phyloP scores from a whole-genome alignment of 495 filamentous ascomycete genomes.

The Neurospora sp. region DNA sequence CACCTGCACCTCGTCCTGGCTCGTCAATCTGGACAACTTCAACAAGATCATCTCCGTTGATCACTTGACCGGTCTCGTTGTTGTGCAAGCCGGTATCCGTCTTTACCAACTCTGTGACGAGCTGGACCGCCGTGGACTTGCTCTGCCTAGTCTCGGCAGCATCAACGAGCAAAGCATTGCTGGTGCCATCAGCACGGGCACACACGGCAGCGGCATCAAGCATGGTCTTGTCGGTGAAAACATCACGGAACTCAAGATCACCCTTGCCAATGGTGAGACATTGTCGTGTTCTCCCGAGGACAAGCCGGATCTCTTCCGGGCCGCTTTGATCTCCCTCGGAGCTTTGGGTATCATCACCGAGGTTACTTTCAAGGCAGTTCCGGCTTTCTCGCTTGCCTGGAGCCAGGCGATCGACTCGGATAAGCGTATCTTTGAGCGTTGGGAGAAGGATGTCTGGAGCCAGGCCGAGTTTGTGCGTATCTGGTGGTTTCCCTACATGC shows the following conservation, averaged over 20 bases:
- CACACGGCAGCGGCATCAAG: conserved; percentile 75
- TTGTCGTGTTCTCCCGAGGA: conserved; percentile 61
- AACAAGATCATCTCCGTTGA: conserved; percentile 61
- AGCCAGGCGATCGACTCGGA: conserved; percentile 66
- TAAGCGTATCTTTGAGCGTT: conserved; percentile 53
- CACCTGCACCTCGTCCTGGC: conserved; percentile 90
- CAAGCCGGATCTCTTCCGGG: conserved; percentile 74
- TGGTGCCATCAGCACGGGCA: conserved; percentile 85
- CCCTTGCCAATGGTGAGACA: conserved; percentile 71
- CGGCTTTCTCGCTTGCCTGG: conserved; percentile 75
- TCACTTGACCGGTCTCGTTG: conserved; percentile 49
- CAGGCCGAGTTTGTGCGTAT: conserved; percentile 79
- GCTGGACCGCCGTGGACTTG: conserved; percentile 63
- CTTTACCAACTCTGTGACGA: conserved; percentile 57
- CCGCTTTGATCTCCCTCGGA: conserved; percentile 77
- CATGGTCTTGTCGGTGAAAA: conserved; percentile 79
- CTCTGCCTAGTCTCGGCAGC: conserved; percentile 82
- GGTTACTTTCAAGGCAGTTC: conserved; percentile 70
- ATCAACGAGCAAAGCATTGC: conserved; percentile 92
- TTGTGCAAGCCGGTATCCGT: conserved; percentile 77
- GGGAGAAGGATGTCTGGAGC: conserved; percentile 72
- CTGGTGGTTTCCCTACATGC: conserved; percentile 95
- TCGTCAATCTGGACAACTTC: conserved; percentile 85
- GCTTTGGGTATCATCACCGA: conserved; percentile 87
- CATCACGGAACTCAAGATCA: conserved; percentile 62